Evolutionary conservation across 139 green algal genomes (phyloP), one percentile per base, ranked within the genome.

Genomic region (Spirogloea muscicola): DNA sequence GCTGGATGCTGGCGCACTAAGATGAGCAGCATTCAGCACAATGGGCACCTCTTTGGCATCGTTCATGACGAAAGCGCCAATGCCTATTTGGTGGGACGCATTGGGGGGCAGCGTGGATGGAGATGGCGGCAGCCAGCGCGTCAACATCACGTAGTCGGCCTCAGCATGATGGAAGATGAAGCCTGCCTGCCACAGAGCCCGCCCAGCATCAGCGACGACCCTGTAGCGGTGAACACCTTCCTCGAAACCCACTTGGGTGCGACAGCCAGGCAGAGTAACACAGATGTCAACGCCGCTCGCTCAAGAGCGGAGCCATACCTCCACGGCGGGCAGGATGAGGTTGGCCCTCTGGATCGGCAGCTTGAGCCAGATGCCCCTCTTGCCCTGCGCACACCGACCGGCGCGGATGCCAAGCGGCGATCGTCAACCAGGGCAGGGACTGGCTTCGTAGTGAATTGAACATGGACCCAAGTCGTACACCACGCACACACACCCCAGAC

Each of bases 101-200:
- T 81, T 81, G 49, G 80, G 36, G 29, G 82, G 82, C 43, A 87
- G 59, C 49, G 40, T 82, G 34, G 59, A 66, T 27, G 72, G 70
- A 64, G 64, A 66, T 34, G 48, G 41, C 18, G 80, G 77, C 1
- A 86, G 58, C 82, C 82, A 87, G 40, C n/a, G 39, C 33, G 80
- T 85, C 27, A 87, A 38, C 82, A 87, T 87, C 34, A 84, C 72
- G 59, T 87, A 77, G 27, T 25, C 41, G 27, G 46, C 51, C 58
- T 87, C 82, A 29, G 82, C 82, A 55, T 87, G 82, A 58, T 87
- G 82, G 52, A 79, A 86, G 21, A 52, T 46, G 70, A 87, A 87
- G 13, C 82, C 82, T 70, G 68, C 68, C 68, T 80, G 43, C 61
- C 34, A 49, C 33, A n/a, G n/a, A n/a, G n/a, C n/a, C n/a, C n/a